A percentile compares a stretch with the other conserved stretches of the same genome.
Evolutionary conservation across 1,284 basidiomycete species (phyloP).

Genomic region (Irpex lacteus): DNA sequence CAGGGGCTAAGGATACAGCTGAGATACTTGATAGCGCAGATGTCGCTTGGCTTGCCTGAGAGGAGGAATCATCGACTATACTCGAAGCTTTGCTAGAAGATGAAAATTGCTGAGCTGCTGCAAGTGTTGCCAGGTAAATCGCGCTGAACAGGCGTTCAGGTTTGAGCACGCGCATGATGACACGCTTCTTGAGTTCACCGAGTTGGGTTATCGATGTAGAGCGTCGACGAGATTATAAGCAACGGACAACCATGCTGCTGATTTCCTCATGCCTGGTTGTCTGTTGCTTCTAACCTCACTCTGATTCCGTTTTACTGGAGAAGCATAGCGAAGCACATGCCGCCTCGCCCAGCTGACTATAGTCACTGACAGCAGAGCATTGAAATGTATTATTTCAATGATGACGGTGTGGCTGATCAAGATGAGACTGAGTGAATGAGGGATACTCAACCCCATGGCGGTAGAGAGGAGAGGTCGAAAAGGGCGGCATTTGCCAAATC

Average conservation of each 20-base stretch:
- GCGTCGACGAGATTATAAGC: not conserved
- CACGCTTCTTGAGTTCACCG: not conserved
- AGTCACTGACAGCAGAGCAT: not conserved
- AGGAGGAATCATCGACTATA: not conserved
- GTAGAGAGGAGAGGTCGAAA: not conserved
- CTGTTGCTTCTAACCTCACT: not conserved
- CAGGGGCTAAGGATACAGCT: conserved; percentile 9
- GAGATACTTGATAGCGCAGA: not conserved
- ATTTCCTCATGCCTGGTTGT: not conserved
- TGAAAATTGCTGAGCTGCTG: not conserved
- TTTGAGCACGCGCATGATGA: not conserved
- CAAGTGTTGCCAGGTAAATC: not conserved
- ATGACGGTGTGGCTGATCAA: not conserved
- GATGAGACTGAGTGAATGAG: not conserved
- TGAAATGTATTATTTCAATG: not conserved
- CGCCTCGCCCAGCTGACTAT: not conserved
- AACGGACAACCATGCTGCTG: not conserved
- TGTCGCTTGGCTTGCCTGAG: not conserved
- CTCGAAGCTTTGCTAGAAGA: not conserved
- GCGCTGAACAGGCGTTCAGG: not conserved
- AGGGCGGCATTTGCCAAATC: not conserved
- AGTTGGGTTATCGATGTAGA: not conserved
- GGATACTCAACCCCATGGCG: not conserved
- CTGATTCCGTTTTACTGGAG: not conserved
- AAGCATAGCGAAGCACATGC: not conserved